Conservation (phyloP, 2,329 filamentous ascomycete species). For the Nemania diffusa region DNA sequence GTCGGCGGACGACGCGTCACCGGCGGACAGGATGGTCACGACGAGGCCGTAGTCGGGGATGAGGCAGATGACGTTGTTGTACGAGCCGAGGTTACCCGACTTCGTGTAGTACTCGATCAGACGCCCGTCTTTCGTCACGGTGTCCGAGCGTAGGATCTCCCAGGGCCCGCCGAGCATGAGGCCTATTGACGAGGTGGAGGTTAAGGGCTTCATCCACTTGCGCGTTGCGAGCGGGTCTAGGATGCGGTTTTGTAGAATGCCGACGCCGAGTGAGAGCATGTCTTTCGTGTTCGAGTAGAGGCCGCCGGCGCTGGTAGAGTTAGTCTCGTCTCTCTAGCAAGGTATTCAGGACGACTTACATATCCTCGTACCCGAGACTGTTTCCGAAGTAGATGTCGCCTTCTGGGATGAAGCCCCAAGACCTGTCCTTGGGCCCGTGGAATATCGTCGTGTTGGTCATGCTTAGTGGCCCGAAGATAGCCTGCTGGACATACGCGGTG, state of each 20-base stretch:
- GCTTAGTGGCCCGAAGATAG: conserved; percentile 40
- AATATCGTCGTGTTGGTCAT: conserved; percentile 46
- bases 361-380: conserved; percentile 44
- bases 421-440: conserved; percentile 34
- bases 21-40: conserved; percentile 44
- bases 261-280: conserved; percentile 42
- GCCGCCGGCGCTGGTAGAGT: conserved; percentile 38
- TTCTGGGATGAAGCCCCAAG: conserved; percentile 44
- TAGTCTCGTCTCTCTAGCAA: conserved; percentile 8
- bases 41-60: conserved; percentile 51
- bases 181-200: conserved; percentile 46
- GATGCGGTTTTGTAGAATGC: conserved; percentile 44
- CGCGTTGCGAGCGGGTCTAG: conserved; percentile 42
- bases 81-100: conserved; percentile 47
- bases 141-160: conserved; percentile 50
- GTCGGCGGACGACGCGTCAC: conserved; percentile 40
- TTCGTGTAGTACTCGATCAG: conserved; percentile 51
- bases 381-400: conserved; percentile 43
- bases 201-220: conserved; percentile 47
- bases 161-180: conserved; percentile 50
- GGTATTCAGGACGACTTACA: conserved; percentile 32
- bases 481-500: conserved; percentile 39
- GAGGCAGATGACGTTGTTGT: conserved; percentile 48
- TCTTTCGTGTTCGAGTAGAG: conserved; percentile 48
- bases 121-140: conserved; percentile 45